These are phyloP conservation scores for Sphaerobolus stellatus DNA, from an alignment of 1,284 basidiomycete species.

Conservation along the genomic window DNA sequence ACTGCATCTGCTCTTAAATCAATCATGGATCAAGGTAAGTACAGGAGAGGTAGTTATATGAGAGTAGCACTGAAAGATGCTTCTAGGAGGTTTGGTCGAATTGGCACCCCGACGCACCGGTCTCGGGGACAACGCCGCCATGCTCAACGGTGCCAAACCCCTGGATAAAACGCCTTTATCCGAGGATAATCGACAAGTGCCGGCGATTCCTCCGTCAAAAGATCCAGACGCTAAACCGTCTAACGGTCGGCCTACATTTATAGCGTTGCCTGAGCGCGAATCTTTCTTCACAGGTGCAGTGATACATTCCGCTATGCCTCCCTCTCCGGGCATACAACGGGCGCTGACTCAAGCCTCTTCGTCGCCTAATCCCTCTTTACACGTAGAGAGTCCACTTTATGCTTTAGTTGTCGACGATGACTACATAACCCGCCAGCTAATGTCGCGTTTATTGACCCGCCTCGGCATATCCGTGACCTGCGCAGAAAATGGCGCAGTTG, in stretches of 20 bases:
- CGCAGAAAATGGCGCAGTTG: conserved; percentile 87
- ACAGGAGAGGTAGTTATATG: not conserved
- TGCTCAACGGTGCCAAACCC: not conserved
- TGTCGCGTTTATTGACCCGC: conserved; percentile 77
- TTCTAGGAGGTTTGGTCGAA: conserved; percentile 59
- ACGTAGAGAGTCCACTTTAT: conserved; percentile 45
- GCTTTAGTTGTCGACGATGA: conserved; percentile 81
- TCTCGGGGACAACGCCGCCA: conserved; percentile 42
- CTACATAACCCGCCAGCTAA: conserved; percentile 74
- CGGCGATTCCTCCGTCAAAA: not conserved
- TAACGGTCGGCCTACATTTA: conserved; percentile 8
- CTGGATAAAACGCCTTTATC: not conserved
- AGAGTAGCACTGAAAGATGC: not conserved
- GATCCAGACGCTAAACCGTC: not conserved
- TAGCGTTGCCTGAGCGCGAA: conserved; percentile 11
- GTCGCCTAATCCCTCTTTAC: conserved; percentile 3
- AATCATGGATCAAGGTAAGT: conserved; percentile 66
- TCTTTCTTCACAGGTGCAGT: not conserved
- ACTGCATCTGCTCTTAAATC: conserved; percentile 53
- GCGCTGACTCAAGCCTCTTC: conserved; percentile 24
- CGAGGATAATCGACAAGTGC: not conserved
- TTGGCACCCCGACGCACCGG: conserved; percentile 48
- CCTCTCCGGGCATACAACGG: conserved; percentile 25
- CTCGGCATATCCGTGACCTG: conserved; percentile 76
- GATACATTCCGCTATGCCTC: conserved; percentile 10